These are phyloP conservation scores for Protomyces inundatus DNA, from an alignment of 1,139 yeast genomes.

Conservation along the genomic window DNA sequence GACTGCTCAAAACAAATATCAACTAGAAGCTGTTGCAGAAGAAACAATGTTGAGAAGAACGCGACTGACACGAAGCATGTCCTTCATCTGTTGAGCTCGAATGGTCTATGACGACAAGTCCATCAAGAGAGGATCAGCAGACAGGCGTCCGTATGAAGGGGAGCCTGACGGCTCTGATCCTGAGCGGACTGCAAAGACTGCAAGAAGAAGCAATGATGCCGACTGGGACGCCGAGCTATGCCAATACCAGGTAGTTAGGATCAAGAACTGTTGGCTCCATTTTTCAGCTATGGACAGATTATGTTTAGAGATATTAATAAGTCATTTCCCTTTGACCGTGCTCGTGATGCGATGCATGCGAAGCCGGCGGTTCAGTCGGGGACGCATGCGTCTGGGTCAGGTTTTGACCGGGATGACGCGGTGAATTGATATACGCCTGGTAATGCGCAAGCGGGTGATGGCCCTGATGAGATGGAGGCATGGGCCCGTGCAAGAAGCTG, in stretches of 20 bases:
- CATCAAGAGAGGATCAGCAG: not conserved
- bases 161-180: not conserved
- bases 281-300: not conserved
- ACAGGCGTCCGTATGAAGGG: not conserved
- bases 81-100: no score
- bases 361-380: not conserved
- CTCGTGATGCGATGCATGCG: not conserved
- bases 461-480: not conserved
- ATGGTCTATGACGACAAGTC: no score
- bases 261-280: not conserved
- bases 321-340: not conserved
- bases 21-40: slow-evolving; percentile 28
- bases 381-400: not conserved
- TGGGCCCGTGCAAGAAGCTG: not conserved
- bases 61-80: slow-evolving; percentile 7
- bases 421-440: not conserved
- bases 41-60: slow-evolving; percentile 17
- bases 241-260: not conserved
- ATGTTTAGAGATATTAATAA: not conserved
- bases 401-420: not conserved
- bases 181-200: not conserved
- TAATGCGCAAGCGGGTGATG: not conserved
- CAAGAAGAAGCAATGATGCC: not conserved
- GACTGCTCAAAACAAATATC: slow-evolving; percentile 23
- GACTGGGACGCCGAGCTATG: slow-evolving; percentile 1